Evolutionary conservation across 352 stramenopile species (phyloP), one percentile per base, ranked within the genome.

Genomic region (Phytopythium helicoides): DNA sequence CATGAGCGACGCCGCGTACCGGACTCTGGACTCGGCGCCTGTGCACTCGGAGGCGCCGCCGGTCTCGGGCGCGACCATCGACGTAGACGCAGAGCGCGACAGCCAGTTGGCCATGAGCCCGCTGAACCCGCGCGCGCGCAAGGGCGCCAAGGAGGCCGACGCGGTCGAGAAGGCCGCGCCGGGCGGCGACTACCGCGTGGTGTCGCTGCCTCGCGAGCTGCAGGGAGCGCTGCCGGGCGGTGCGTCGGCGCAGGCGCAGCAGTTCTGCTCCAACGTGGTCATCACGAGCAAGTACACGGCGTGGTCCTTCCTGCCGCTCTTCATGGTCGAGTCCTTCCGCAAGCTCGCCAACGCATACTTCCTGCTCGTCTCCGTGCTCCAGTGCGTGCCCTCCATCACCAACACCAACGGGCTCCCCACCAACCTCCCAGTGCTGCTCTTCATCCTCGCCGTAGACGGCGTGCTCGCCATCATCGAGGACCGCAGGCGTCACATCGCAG

Each of bases 271-370:
- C 18, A 97, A 97, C 61, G 51, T 94, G 11, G 74, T 97, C 6
- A 68, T 93, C 6, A 97, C 90, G 60, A 94, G 85, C 62, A 97
- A 96, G 73, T 97, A 96, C 70, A 90, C 80, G 35, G 44, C 77
- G 15, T 62, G 90, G 19, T 94, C 78, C 41, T 97, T 97, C 54
- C 38, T 96, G 28, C 81, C 87, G 42, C 93, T 90, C 49, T 97
- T 97, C 41, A 52, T 97, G 1, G 87, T 76, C 47, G 86, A 97
- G 60, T 85, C 73, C 58, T 95, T 95, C 58, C 71, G 64, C 35
- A 96, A 96, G 49, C 76, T 97, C 28, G 91, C 92, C 59, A 98
- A 98, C 57, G 86, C 96, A 40, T 98, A 96, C 65, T 98, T 98
- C 54, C 75, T 98, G 36, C 73, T 96, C 63, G 85, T 97, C 49